Evolutionary conservation across 1,139 yeast genomes (phyloP).

Genomic region (Lizanozyma gosingica): DNA sequence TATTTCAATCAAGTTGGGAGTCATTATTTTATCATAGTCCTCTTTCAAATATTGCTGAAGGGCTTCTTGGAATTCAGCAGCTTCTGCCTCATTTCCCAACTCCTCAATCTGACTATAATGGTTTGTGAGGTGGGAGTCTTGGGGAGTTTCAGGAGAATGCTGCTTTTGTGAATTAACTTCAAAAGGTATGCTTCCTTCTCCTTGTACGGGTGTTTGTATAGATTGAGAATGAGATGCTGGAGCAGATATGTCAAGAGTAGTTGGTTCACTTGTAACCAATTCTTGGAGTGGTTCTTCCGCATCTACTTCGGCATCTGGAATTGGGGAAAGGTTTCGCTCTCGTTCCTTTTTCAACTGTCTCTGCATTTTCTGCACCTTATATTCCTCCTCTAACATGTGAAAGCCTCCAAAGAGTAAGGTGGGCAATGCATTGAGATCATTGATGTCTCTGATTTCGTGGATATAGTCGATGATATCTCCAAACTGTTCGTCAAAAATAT

Average conservation of each 20-base stretch:
- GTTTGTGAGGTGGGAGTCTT: not conserved
- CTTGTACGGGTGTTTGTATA: not conserved
- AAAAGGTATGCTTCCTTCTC: no score
- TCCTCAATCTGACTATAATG: not conserved
- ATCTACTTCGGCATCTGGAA: no score
- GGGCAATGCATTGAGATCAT: conserved; percentile 33
- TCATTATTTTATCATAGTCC: not conserved
- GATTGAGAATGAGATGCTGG: conserved; percentile 1
- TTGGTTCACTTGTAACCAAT: conserved; percentile 1
- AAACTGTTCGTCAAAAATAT: conserved; percentile 50
- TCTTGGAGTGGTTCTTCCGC: no score
- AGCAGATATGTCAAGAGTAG: conserved; percentile 3
- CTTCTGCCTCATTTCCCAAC: not conserved
- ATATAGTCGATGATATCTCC: conserved; percentile 34
- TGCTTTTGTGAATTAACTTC: not conserved
- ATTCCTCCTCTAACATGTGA: conserved; percentile 32
- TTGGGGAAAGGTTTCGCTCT: conserved; percentile 12
- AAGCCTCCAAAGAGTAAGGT: conserved; percentile 32
- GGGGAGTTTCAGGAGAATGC: not conserved
- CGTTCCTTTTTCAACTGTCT: conserved; percentile 9
- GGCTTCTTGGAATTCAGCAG: not conserved
- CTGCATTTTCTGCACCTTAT: conserved; percentile 22
- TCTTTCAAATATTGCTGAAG: not conserved
- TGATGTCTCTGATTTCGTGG: conserved; percentile 31
- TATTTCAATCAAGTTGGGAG: not conserved